These are phyloP conservation scores for Cryptosporidium bovis DNA, from an alignment of 169 alveolate genomes.

Conservation along the genomic window DNA sequence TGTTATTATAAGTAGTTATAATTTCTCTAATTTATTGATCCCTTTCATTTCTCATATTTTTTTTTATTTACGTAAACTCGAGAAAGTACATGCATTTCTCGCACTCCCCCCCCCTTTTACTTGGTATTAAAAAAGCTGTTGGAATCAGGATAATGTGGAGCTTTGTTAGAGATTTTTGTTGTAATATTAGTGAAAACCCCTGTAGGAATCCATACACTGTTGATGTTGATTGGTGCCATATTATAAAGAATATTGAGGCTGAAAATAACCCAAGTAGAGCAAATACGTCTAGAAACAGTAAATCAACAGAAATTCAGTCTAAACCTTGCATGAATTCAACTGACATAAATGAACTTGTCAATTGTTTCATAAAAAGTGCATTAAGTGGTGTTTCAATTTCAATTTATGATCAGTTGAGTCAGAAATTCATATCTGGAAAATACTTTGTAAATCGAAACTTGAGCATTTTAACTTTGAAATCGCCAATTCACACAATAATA, in stretches of 20 bases:
- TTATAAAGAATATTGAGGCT: slow-evolving; percentile 1
- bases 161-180: slow-evolving; percentile 19
- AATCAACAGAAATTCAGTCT: slow-evolving; percentile 41
- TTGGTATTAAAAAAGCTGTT: background rate
- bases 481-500: slow-evolving; percentile 53
- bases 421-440: slow-evolving; percentile 59
- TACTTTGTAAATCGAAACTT: slow-evolving; percentile 46
- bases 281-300: slow-evolving; percentile 12
- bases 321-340: slow-evolving; percentile 26
- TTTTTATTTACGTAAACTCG: slow-evolving; percentile 43
- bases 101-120: background rate
- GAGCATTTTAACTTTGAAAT: slow-evolving; percentile 44
- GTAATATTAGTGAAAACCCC: background rate
- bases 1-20: slow-evolving; percentile 22
- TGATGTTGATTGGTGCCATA: slow-evolving; percentile 29
- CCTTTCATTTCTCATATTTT: background rate
- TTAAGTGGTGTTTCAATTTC: slow-evolving; percentile 49
- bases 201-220: slow-evolving; percentile 2
- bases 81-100: slow-evolving; percentile 9
- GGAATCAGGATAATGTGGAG: slow-evolving; percentile 32
- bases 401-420: slow-evolving; percentile 60
- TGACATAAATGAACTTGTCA: slow-evolving; percentile 48
- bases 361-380: slow-evolving; percentile 50
- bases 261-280: background rate
- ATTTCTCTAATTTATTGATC: background rate